Evolutionary conservation across 768 basidiomycete genomes (phyloP), one percentile per base, ranked within the genome.

Genomic region (Tricholoma furcatifolium): DNA sequence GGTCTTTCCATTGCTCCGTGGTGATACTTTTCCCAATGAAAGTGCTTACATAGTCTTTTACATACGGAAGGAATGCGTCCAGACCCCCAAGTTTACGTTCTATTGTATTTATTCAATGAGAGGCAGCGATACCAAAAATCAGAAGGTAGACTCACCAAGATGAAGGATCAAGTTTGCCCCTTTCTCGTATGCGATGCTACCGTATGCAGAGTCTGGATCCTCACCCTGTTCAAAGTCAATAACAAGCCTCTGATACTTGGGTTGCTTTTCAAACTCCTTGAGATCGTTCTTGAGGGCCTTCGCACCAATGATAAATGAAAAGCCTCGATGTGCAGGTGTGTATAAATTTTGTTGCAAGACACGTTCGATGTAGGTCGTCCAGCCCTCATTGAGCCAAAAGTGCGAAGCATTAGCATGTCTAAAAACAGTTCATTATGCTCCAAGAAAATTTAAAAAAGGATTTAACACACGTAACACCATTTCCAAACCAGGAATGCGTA

Each of bases 341-440:
- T 91, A 83, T 3, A 93, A 73, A 41, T 76, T 70, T 57, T 85
- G 77, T 43, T 83, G 83, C 41, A 96, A 73, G 7, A 96, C 70
- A 14, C 93, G 84, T 65, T 98, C 95, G 27, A 91, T 85, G 64
- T 94, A 98, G 0, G 91, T 94, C 30, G 95, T 97, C 88, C 91
- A 95, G 23, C 93, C 88, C 73, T 94, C 90, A 65, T 93, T 93
- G 35, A 93, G 81, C 89, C 90, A 92, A 71, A 91, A 92, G 68
- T 91, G 88, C 0, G 82, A 80, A 0, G 88, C 83, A 57, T 91
- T 70, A 0, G 86, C 85, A 50, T 88, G 85, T 0, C 85, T 81
- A 54, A 3, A 32, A 30, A n/a, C 31, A 44, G 31, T 17, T 53
- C 17, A 55, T 53, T 14, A 45, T 35, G n/a, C 20, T 24, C 24